A percentile compares a stretch with the other conserved stretches of the same genome.
Conservation (phyloP, 2,329 filamentous ascomycete species). For the Hortaea sp. region DNA sequence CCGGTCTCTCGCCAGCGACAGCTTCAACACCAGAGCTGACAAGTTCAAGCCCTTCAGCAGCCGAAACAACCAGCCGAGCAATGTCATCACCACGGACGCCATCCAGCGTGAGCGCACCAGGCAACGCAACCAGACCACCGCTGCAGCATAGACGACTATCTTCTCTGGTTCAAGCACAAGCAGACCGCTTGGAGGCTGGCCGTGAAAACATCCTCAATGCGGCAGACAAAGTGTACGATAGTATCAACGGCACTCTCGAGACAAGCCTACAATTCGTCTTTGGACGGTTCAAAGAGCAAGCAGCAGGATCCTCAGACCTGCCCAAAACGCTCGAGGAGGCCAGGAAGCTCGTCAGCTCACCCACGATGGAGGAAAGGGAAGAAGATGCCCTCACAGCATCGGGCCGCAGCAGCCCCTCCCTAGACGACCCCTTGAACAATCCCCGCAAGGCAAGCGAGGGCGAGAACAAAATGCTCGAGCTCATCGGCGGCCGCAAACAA, state of each 20-base stretch:
- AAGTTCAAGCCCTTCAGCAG: slow-evolving; percentile 2
- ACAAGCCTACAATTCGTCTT: slow-evolving; percentile 91
- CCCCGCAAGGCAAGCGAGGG: slow-evolving; percentile 20
- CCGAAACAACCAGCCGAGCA: slow-evolving; percentile 8
- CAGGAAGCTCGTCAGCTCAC: slow-evolving; percentile 72
- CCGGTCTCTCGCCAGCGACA: slow-evolving; percentile 21
- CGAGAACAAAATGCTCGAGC: slow-evolving; percentile 50
- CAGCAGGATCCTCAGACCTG: slow-evolving; percentile 41
- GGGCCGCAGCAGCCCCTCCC: slow-evolving; percentile 22
- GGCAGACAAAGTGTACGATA: slow-evolving; percentile 86
- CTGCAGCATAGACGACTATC: slow-evolving; percentile 68
- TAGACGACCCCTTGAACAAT: slow-evolving; percentile 21
- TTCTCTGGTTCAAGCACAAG: slow-evolving; percentile 75
- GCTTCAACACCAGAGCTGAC: slow-evolving; percentile 13
- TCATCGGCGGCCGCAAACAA: slow-evolving; percentile 57
- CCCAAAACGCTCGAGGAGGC: slow-evolving; percentile 92
- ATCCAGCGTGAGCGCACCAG: slow-evolving; percentile 25
- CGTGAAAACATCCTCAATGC: slow-evolving; percentile 58
- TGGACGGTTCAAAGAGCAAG: slow-evolving; percentile 70
- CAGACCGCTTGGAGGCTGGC: slow-evolving; percentile 74
- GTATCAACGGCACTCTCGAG: slow-evolving; percentile 79
- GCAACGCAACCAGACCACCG: slow-evolving; percentile 26
- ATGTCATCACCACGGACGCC: slow-evolving; percentile 16
- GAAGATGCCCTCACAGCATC: slow-evolving; percentile 21
- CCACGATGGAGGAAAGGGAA: slow-evolving; percentile 21